Percentiles rank a stretch among this genome's conserved stretches.
Evolutionary conservation across 2,329 filamentous ascomycete genomes (phyloP).

Genomic region (Leptographium radiaticola): DNA sequence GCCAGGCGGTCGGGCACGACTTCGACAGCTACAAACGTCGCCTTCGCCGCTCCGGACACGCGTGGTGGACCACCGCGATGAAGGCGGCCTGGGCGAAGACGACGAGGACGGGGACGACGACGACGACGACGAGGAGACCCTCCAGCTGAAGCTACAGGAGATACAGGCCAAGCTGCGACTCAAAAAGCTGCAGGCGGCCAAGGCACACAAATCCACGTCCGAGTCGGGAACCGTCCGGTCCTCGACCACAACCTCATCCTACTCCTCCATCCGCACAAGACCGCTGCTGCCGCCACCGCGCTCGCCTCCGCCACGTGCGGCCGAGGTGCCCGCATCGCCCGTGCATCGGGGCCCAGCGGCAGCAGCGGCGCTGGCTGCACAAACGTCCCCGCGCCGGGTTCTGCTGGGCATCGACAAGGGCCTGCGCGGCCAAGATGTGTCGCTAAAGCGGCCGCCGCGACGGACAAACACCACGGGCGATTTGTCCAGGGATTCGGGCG

Average conservation of each 20-base stretch:
- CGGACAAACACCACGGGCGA: background rate
- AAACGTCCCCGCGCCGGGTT: constrained; percentile 66
- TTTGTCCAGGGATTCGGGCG: constrained; percentile 21
- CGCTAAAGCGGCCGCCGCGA: constrained; percentile 58
- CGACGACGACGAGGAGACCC: constrained; percentile 77
- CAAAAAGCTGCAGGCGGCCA: constrained; percentile 68
- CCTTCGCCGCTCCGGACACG: constrained; percentile 47
- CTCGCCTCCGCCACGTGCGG: constrained; percentile 11
- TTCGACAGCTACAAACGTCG: constrained; percentile 53
- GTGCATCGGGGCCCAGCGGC: constrained; percentile 42
- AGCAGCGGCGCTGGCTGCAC: constrained; percentile 24
- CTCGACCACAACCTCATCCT: background rate
- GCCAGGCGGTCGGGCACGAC: constrained; percentile 65
- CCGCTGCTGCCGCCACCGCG: background rate
- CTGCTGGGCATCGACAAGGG: constrained; percentile 85
- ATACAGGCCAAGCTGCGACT: constrained; percentile 80
- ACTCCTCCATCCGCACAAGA: background rate
- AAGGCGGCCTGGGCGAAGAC: constrained; percentile 11
- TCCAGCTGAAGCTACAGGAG: constrained; percentile 73
- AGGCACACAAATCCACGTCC: constrained; percentile 14
- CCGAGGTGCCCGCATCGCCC: constrained; percentile 67
- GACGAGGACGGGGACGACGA: constrained; percentile 33
- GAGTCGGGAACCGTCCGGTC: constrained; percentile 1
- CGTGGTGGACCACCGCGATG: constrained; percentile 14
- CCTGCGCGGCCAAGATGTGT: constrained; percentile 66